phyloP scores from a whole-genome alignment of 805 yeast species.

The Myxozyma lipomycoides region DNA sequence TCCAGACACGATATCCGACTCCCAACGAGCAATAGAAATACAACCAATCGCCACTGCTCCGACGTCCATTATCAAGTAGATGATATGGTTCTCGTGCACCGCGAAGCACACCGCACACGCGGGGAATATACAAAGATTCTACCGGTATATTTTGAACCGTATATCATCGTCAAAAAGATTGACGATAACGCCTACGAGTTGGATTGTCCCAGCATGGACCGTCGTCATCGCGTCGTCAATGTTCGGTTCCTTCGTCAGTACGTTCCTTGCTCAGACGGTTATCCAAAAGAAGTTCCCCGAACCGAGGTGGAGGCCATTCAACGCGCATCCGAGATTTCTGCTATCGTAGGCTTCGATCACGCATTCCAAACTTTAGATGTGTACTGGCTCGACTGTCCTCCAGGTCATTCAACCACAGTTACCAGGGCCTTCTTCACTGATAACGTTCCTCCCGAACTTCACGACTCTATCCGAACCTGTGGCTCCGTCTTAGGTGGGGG shows the following conservation, averaged over 20 bases:
- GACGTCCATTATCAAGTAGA: background rate
- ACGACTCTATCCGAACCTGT: no score
- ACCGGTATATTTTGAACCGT: constrained; percentile 6
- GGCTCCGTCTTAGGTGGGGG: no score
- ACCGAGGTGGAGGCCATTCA: background rate
- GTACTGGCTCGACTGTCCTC: constrained; percentile 5
- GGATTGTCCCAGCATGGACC: background rate
- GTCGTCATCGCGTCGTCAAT: constrained; percentile 2
- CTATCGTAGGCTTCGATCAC: constrained; percentile 1
- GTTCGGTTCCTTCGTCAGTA: background rate
- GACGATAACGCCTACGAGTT: background rate
- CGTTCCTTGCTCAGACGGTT: background rate
- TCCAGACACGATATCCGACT: background rate
- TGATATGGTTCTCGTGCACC: constrained; percentile 3
- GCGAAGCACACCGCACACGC: background rate
- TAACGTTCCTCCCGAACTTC: no score
- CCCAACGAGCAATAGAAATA: background rate
- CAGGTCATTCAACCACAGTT: constrained; percentile 2
- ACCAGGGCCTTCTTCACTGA: background rate
- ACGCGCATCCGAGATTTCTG: constrained; percentile 1
- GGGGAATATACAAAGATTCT: background rate
- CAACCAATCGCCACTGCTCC: constrained; percentile 1
- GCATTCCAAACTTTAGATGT: background rate
- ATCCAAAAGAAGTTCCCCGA: constrained; percentile 2
- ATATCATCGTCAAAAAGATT: background rate